Base-by-base conservation (phyloP, 1,139 yeast species). In the Magnusiomyces fungicola region DNA sequence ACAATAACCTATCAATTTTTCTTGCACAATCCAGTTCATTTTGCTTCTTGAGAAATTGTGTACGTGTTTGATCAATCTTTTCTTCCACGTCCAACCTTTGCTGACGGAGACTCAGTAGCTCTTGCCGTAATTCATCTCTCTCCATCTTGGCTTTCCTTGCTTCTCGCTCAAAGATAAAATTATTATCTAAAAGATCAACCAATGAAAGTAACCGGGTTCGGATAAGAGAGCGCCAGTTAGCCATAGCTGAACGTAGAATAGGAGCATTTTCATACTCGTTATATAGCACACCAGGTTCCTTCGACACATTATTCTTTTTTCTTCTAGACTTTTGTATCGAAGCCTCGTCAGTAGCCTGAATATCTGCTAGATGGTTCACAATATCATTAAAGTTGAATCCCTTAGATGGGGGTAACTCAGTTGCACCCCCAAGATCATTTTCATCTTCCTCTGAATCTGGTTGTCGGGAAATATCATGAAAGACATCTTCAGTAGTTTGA, bases 131-230 rank as follows among this genome's bases (percentile, higher is more conserved):
- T 4, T 40, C 40, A 45, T 56, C 55, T 29, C 58, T 51, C n/a
- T 50, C 49, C 25, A 39, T 30, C 37, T 56, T 58, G 2, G 60
- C 56, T 25, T 55, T 51, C 19, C 55, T 52, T 32, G 56, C 51
- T 12, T 59, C 50, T 12, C 49, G 36, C 2, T 41, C 47, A 27
- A 59, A 49, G 3, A 59, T 49, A 24, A 47, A 47, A 45, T 55
- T 55, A 7, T 53, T 49, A 43, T 60, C 63, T 12, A 59, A 54
- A 6, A 55, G 40, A 29, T 56, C 62, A 2, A 53, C 54, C 18
- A 58, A 52, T 22, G 50, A 43, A 12, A 51, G 48, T 22, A 59
- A 52, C n/a, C 55, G 50, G 25, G 53, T 50, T 4, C 46, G 48
- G 25, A 60, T 55, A 16, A 49, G 25, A 12, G 51, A 52, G n/a